Evolutionary conservation across 2,329 filamentous ascomycete species (phyloP).

Genomic region (Fusarium solani-melongenae): DNA sequence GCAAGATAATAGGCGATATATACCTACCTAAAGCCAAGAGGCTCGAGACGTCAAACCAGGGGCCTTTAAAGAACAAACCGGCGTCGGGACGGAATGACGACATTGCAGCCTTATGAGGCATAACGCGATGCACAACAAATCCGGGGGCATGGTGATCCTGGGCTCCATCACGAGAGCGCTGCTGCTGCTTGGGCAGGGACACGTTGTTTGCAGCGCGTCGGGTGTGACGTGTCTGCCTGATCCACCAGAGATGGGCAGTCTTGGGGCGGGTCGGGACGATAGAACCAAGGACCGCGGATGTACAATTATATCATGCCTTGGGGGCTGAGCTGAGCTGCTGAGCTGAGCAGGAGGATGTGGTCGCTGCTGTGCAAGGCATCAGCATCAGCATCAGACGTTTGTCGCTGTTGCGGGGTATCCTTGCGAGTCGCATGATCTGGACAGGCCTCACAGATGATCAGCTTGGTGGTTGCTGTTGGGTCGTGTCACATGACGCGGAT

Average conservation of each 20-base stretch:
- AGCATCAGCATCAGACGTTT: neutral
- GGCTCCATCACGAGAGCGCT: constrained; percentile 18
- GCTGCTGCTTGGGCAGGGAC: constrained; percentile 8
- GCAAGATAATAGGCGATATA: neutral
- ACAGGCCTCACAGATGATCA: neutral
- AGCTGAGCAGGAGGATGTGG: neutral
- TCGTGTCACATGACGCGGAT: constrained; percentile 26
- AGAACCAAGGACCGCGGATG: constrained; percentile 6
- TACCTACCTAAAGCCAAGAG: neutral
- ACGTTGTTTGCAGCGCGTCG: constrained; percentile 1
- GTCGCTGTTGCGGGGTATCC: constrained; percentile 4
- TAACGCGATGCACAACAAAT: constrained; percentile 18
- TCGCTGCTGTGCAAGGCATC: neutral
- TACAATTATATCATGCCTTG: constrained; percentile 24
- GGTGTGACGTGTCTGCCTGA: constrained; percentile 43
- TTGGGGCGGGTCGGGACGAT: constrained; percentile 14
- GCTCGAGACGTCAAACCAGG: neutral
- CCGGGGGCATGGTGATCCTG: constrained; percentile 27
- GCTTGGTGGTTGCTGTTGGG: constrained; percentile 13
- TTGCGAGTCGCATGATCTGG: constrained; percentile 15
- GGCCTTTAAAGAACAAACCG: constrained; percentile 6
- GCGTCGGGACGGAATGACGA: constrained; percentile 33
- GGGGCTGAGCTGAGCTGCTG: neutral
- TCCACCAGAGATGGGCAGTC: constrained; percentile 30
- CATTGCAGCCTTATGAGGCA: constrained; percentile 30